Evolutionary conservation across 2,329 filamentous ascomycete genomes (phyloP), one percentile per base, ranked within the genome.

Genomic region (Aspergillus fijiensis): DNA sequence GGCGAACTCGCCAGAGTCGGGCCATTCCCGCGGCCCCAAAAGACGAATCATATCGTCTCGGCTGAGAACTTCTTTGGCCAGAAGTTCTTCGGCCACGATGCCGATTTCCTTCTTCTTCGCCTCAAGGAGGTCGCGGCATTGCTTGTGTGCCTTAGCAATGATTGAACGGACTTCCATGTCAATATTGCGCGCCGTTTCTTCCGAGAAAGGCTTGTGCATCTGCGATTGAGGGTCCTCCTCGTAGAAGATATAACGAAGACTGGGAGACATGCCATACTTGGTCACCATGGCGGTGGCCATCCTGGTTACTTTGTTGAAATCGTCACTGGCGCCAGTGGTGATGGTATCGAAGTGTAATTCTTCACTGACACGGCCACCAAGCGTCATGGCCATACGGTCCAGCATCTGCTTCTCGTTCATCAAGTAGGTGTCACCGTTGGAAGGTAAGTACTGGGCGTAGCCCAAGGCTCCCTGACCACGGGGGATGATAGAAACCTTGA

Each of bases 341-440:
- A 99, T 95, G 0, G 92, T 96, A 35, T 95, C 89, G 78, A 99
- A 99, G 79, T 99, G 94, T 7, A 99, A 81, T 77, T 99, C 95
- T 79, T 99, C 95, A 21, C 90, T 95, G 25, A 99, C 90, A 66
- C 95, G 92, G 1, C 95, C 95, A 68, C 93, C 95, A 58, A 99
- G 88, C 2, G 94, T 97, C 95, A 99, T 99, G 65, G 95, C 95
- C 95, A 99, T 99, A 68, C 95, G 92, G 76, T 99, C 95, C 91
- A 98, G 96, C 48, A 99, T 84, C 79, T 99, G 95, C 74, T 93
- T 89, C 65, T 91, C 89, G 72, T 89, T 96, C 93, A 99, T 95
- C 65, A 99, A 85, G 76, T 98, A 98, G 9, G 91, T 92, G 73
- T 99, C 95, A 48, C 76, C 76, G 59, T 88, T 88, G 23, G 89